Evolutionary conservation across 1,284 basidiomycete species (phyloP), one percentile per base, ranked within the genome.

Genomic region (Xerocomus minutiporus): DNA sequence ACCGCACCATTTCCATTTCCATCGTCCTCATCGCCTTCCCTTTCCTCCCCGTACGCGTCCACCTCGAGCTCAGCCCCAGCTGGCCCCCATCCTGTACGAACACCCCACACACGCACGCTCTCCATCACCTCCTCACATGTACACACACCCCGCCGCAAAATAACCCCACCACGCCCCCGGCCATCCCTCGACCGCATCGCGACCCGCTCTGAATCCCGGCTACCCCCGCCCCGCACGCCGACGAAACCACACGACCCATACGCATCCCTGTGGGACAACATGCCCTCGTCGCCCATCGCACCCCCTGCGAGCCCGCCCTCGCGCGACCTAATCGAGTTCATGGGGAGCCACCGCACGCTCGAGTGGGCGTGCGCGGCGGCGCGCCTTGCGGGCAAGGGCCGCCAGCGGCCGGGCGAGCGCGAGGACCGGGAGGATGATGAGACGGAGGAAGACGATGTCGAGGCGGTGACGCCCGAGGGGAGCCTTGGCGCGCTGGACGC

Each of bases 321-420:
- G 8, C 65, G 72, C 40, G 62, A 74, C 49, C 73, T 78, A 45
- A 68, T 84, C 57, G 80, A 81, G 41, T 83, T 81, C 54, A 48
- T 77, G 72, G 58, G 69, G 67, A 50, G 67, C 68, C 73, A 56
- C 68, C 74, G 76, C 35, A 85, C 83, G 34, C 75, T 88, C 25
- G 86, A 88, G 63, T 88, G 84, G 81, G 86, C 86, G 4, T 88
- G 86, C 65, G 86, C 82, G 0, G 76, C 79, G 8, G 82, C 82
- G 34, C 61, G 75, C 29, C 48, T 75, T 8, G 67, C 67, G 6
- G 68, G 53, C 8, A 61, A 56, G 45, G 58, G 57, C 28, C 36
- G 57, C 2, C 51, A 28, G 31, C 47, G 23, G 15, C 39, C 32
- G 4, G 13, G 29, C 1, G 50, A 51, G 17, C 48, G 38, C 8